Base-by-base conservation (phyloP, 176 grass and related monocot genomes). In the Oryza meyeriana region DNA sequence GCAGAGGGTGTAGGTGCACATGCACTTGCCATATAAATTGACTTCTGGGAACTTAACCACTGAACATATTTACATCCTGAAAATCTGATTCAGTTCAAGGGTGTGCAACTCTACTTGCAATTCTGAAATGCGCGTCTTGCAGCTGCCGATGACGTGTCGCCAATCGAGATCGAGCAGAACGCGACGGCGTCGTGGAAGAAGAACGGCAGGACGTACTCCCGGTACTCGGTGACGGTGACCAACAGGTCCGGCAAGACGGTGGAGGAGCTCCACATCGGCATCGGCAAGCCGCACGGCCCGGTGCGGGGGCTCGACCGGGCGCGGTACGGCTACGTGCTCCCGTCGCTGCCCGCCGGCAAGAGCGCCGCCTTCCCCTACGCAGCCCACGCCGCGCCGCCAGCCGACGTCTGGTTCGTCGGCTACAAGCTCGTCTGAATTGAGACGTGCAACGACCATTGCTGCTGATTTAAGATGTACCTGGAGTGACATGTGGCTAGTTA, bases 231-330 rank as follows among this genome's bases (percentile, higher is more conserved):
- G 38, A 89, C 86, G 32, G 79, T 97, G 66, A 91, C 91, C 61
- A 97, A 97, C 87, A 86, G 71, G 81, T 97, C 94, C 0, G 11
- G 4, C 42, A 97, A 97, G 87, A 87, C 88, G 0, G 80, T 77
- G 13, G 84, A 88, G 39, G 91, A 91, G 66, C 86, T 97, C 25
- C 81, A 90, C 85, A 77, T 97, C 66, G 81, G 91, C 66, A 84
- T 94, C 24, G 66, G 71, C 10, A 84, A 89, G 52, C 86, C 92
- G 44, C 76, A 79, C 31, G 95, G 92, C 20, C 75, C 72, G 8
- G 59, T 95, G 32, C 93, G 86, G 95, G 95, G 92, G 11, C 79
- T 98, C 48, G 83, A 79, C n/a, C 93, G 89, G 83, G 72, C 75
- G 7, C 84, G 92, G 11, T 89, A 93, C 58, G 86, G 86, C 17